Percentiles rank a stretch among this genome's conserved stretches.
phyloP scores from a whole-genome alignment of 2,329 filamentous ascomycete species.

The Cordyceps pruinosa region DNA sequence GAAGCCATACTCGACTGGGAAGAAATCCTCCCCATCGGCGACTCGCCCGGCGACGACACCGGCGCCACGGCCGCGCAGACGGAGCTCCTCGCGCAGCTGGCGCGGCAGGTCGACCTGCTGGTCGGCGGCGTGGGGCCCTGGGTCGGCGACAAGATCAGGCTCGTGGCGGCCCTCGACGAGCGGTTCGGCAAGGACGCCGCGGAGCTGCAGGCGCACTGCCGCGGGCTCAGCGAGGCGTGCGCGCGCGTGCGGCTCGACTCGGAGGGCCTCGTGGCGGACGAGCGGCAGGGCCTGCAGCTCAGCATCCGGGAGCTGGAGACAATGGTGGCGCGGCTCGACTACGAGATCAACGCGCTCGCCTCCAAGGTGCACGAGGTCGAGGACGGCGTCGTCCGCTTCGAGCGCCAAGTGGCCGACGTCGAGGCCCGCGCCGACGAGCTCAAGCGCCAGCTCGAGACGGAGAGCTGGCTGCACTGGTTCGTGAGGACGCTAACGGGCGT shows the following conservation, averaged over 20 bases:
- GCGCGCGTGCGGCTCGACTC: conserved; percentile 60
- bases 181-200: conserved; percentile 57
- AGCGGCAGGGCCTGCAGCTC: conserved; percentile 63
- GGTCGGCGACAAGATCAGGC: conserved; percentile 51
- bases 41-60: conserved; percentile 21
- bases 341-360: conserved; percentile 76
- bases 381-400: conserved; percentile 72
- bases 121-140: conserved; percentile 50
- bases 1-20: conserved; percentile 66
- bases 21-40: conserved; percentile 39
- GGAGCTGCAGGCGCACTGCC: conserved; percentile 60
- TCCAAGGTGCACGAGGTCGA: conserved; percentile 83
- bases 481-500: conserved; percentile 55
- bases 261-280: conserved; percentile 61
- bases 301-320: conserved; percentile 72
- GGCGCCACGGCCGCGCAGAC: conserved; percentile 29
- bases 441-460: conserved; percentile 54
- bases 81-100: conserved; percentile 51
- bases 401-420: conserved; percentile 66
- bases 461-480: conserved; percentile 59
- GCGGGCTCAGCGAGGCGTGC: conserved; percentile 63
- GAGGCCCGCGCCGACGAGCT: conserved; percentile 58
- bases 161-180: conserved; percentile 53
- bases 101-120: conserved; percentile 45
- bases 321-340: conserved; percentile 79